Base-by-base conservation (phyloP, 352 stramenopile genomes). In the Globisporangium lucens region DNA sequence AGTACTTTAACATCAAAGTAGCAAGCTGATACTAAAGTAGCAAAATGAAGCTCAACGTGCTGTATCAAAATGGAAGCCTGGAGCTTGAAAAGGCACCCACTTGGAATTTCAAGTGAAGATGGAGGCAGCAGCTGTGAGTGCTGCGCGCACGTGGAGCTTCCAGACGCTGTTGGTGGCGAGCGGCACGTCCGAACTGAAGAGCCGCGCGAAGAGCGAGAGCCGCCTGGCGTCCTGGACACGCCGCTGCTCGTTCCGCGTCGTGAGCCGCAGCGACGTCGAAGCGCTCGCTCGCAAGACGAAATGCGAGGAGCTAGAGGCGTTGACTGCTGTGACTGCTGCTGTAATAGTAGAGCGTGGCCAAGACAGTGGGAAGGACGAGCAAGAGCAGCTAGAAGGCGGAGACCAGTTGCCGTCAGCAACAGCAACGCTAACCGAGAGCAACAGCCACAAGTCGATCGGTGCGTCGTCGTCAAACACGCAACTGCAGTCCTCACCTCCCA, bases 131-230 rank as follows among this genome's bases (percentile, higher is more conserved):
- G n/a, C 63, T 66, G 30, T 41, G 61, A 22, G 51, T 43, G 4
- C 38, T 10, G 33, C 62, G 55, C 36, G 58, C 20, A 13, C 30
- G 56, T 89, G 80, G 83, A 61, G 75, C 30, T 89, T 89, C 73
- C 79, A 89, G 64, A 56, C 72, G 22, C 56, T 89, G 67, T 56
- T 82, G 30, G 62, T 91, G 22, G 64, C 71, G 49, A 87, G 75
- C 49, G 81, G 83, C 56, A 15, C 53, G 58, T 74, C 79, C 15
- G 62, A 79, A 5, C 35, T 72, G 36, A 81, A 87, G 59, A 64
- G 61, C 1, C 59, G 64, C 3, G 73, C 72, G 20, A 72, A 65
- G 13, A 69, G 47, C 2, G 74, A 87, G 29, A 1, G 56, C 1
- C 67, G 61, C 46, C 69, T 87, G 30, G 17, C 22, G 51, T 67